A percentile compares a stretch with the other conserved stretches of the same genome.
Conservation (phyloP, 768 basidiomycete genomes). For the Tricholoma hemisulphureum region DNA sequence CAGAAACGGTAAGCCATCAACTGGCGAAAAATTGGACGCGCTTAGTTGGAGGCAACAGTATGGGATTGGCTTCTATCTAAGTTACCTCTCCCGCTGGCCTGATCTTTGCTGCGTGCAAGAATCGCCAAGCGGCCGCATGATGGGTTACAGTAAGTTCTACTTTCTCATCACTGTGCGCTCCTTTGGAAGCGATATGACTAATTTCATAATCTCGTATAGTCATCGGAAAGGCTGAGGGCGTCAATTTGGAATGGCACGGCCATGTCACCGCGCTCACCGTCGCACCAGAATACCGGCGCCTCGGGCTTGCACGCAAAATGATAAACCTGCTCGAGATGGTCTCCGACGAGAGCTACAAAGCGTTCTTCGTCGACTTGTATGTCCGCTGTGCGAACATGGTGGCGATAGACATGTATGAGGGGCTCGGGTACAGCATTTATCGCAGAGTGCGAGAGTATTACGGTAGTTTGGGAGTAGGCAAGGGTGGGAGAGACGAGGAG, state of each 20-base stretch:
- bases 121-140: slow-evolving; percentile 77
- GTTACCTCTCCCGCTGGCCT: slow-evolving; percentile 88
- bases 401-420: slow-evolving; percentile 91
- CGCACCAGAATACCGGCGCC: slow-evolving; percentile 87
- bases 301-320: slow-evolving; percentile 84
- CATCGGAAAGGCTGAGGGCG: slow-evolving; percentile 90
- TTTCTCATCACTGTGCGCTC: no score
- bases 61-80: slow-evolving; percentile 83
- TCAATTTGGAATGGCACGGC: slow-evolving; percentile 77
- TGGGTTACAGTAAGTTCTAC: slow-evolving; percentile 83
- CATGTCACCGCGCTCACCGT: slow-evolving; percentile 96
- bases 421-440: slow-evolving; percentile 91
- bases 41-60: slow-evolving; percentile 50
- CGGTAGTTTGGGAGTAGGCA: slow-evolving; percentile 70
- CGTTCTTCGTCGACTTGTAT: slow-evolving; percentile 93
- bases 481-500: slow-evolving; percentile 79
- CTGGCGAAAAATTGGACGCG: not conserved
- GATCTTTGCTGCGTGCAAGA: slow-evolving; percentile 85
- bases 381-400: slow-evolving; percentile 84
- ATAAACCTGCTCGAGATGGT: slow-evolving; percentile 84
- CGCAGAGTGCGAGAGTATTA: slow-evolving; percentile 90
- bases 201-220: slow-evolving; percentile 45
- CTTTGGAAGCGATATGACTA: not conserved
- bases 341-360: slow-evolving; percentile 76
- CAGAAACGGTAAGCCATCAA: slow-evolving; percentile 78